Conservation (phyloP, 1,284 basidiomycete genomes). For the Pulchroboletus neoregius region DNA sequence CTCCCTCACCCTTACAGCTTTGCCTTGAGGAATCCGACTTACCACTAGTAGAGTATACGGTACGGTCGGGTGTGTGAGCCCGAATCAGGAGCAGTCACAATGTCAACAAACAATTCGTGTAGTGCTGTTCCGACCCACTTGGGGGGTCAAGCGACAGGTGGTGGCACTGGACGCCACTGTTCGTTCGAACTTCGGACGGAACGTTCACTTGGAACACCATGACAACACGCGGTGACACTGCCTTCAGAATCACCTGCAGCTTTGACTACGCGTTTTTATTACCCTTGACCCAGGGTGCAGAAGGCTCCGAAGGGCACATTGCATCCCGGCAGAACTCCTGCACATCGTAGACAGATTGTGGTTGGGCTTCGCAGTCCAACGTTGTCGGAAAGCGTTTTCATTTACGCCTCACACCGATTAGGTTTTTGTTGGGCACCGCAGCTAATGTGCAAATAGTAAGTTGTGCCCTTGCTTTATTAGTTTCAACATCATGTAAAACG, state of each 20-base stretch:
- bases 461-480: constrained; percentile 1
- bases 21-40: too few species aligned
- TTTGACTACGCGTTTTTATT: background rate
- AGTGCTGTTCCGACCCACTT: too few species aligned
- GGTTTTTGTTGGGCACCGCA: background rate
- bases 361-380: background rate
- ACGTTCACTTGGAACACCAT: background rate
- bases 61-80: too few species aligned
- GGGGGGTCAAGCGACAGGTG: too few species aligned
- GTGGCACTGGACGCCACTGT: too few species aligned
- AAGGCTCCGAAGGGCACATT: background rate
- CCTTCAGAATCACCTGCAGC: background rate
- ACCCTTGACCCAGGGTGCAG: constrained; percentile 15
- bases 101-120: too few species aligned
- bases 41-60: too few species aligned
- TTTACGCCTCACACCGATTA: background rate
- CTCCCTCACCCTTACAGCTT: too few species aligned
- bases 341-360: background rate
- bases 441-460: background rate
- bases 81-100: too few species aligned
- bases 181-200: too few species aligned
- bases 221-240: background rate
- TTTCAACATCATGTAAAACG: constrained; percentile 17
- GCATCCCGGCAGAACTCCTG: background rate
- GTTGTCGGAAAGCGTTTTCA: background rate